phyloP scores from a whole-genome alignment of 2,329 filamentous ascomycete species.

The Didymellaceae sp. region DNA sequence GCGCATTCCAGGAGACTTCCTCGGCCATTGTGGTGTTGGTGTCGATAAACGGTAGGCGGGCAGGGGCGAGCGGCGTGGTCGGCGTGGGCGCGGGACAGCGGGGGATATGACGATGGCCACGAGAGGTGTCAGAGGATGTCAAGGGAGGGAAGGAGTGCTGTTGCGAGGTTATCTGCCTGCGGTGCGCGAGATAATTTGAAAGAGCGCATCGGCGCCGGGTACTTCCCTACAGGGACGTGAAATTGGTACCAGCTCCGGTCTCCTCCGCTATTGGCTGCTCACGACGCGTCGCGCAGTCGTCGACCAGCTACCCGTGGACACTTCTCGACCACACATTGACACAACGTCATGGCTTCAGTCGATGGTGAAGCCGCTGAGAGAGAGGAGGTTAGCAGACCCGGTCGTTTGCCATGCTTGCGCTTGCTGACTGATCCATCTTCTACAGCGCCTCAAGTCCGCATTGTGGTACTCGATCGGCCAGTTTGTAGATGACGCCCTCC shows the following conservation, averaged over 20 bases:
- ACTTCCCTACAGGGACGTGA: background rate
- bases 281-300: slow-evolving; percentile 29
- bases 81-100: background rate
- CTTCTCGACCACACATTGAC: background rate
- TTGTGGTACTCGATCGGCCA: slow-evolving; percentile 52
- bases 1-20: slow-evolving; percentile 18
- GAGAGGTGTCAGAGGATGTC: background rate
- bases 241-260: slow-evolving; percentile 6
- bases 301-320: background rate
- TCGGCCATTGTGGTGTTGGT: slow-evolving; percentile 20
- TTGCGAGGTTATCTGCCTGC: background rate
- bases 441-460: slow-evolving; percentile 56
- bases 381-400: slow-evolving; percentile 37
- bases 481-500: slow-evolving; percentile 84
- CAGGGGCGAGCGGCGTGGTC: background rate
- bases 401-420: background rate
- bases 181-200: background rate
- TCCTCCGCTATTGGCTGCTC: slow-evolving; percentile 24
- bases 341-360: slow-evolving; percentile 32
- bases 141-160: background rate
- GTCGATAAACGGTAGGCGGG: background rate
- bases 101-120: background rate
- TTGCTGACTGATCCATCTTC: slow-evolving; percentile 1
- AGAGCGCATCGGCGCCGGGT: background rate
- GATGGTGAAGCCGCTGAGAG: slow-evolving; percentile 33